Conservation (phyloP, 2,329 filamentous ascomycete genomes). For the Monilinia laxa region DNA sequence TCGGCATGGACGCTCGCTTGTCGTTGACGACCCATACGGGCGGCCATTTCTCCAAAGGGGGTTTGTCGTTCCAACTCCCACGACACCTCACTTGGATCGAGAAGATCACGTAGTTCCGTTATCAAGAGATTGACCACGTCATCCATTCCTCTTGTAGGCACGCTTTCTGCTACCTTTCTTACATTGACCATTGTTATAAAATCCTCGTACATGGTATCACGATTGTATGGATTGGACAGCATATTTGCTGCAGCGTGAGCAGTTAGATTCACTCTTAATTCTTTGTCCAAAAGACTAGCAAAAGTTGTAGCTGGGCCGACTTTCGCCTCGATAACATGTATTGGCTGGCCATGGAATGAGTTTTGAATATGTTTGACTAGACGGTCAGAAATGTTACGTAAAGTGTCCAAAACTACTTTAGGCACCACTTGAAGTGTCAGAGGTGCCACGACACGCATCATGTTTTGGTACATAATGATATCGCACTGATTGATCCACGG, state of each 20-base stretch:
- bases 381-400: constrained; percentile 80
- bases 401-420: constrained; percentile 79
- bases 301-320: constrained; percentile 87
- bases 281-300: constrained; percentile 78
- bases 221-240: constrained; percentile 82
- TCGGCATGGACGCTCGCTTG: constrained; percentile 43
- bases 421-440: constrained; percentile 90
- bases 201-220: constrained; percentile 93
- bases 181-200: constrained; percentile 70
- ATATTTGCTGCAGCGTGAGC: constrained; percentile 93
- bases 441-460: constrained; percentile 89
- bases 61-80: constrained; percentile 64
- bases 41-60: constrained; percentile 57
- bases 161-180: constrained; percentile 62
- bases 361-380: constrained; percentile 79
- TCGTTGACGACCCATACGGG: constrained; percentile 48
- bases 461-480: constrained; percentile 92
- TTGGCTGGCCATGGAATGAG: constrained; percentile 81
- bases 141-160: constrained; percentile 64
- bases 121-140: constrained; percentile 63
- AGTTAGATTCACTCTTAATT: constrained; percentile 86
- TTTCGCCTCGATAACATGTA: constrained; percentile 83
- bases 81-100: constrained; percentile 63
- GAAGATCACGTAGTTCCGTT: constrained; percentile 65
- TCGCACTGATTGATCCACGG: constrained; percentile 96